Conservation (phyloP, 352 stramenopile genomes). For the Phytophthora tubulina region DNA sequence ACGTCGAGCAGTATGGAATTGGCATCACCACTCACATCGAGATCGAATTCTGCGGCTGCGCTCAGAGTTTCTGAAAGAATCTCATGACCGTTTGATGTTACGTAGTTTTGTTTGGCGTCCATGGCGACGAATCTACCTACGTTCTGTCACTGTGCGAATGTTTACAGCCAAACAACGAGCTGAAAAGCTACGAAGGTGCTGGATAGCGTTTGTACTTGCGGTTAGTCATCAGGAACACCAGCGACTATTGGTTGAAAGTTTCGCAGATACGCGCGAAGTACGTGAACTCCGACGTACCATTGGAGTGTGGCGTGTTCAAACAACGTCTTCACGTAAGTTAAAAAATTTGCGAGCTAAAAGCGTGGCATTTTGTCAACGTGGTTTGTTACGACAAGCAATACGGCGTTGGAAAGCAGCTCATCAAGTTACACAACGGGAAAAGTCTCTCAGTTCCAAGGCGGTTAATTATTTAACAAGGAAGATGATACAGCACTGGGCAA, state of each 20-base stretch:
- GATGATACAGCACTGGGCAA: conserved; percentile 38
- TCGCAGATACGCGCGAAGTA: conserved; percentile 16
- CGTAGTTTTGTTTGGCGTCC: conserved; percentile 17
- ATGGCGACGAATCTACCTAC: conserved; percentile 24
- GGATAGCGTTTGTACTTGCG: conserved; percentile 25
- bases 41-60: conserved; percentile 28
- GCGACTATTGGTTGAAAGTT: conserved; percentile 12
- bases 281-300: conserved; percentile 13
- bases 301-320: conserved; percentile 12
- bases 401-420: conserved; percentile 25
- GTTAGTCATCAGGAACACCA: conserved; percentile 21
- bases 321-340: neutral
- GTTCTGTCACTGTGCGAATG: neutral
- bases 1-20: conserved; percentile 33
- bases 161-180: conserved; percentile 15
- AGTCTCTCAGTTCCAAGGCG: conserved; percentile 9
- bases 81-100: conserved; percentile 25
- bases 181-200: conserved; percentile 11
- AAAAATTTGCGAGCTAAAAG: conserved; percentile 8
- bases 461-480: conserved; percentile 21
- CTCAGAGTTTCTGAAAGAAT: conserved; percentile 34
- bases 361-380: conserved; percentile 1
- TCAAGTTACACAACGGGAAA: conserved; percentile 1
- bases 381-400: conserved; percentile 10
- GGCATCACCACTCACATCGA: conserved; percentile 25